Conservation (phyloP, 75 land plant species). For the Picea sitchensis region DNA sequence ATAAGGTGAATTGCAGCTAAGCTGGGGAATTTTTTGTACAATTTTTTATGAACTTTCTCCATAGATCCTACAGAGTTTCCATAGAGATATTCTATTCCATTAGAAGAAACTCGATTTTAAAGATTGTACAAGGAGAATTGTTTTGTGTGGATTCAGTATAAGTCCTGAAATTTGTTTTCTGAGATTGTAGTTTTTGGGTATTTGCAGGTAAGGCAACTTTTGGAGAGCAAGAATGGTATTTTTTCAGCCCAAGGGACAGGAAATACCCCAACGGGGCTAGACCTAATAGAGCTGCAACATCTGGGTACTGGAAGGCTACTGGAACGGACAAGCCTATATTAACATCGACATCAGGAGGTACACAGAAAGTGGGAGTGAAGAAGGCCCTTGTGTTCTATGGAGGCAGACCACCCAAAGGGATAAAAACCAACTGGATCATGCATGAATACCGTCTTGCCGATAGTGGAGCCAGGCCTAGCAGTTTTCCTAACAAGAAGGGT, state of each 20-base stretch:
- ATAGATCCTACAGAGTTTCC: too few species aligned
- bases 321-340: conserved; percentile 46
- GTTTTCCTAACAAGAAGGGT: conserved; percentile 22
- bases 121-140: too few species aligned
- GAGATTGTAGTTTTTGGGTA: too few species aligned
- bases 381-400: conserved; percentile 50
- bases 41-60: too few species aligned
- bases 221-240: conserved; percentile 50
- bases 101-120: too few species aligned
- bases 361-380: conserved; percentile 39
- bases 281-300: conserved; percentile 40
- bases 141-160: too few species aligned
- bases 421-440: conserved; percentile 54
- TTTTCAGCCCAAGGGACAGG: conserved; percentile 45
- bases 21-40: too few species aligned
- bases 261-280: conserved; percentile 50
- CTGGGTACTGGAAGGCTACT: conserved; percentile 54
- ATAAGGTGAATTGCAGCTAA: too few species aligned
- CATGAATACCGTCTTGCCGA: conserved; percentile 48
- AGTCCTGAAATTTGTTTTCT: too few species aligned
- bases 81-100: too few species aligned
- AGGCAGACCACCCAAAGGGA: conserved; percentile 44
- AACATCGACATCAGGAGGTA: conserved; percentile 23
- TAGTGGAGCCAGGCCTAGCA: conserved; percentile 15
- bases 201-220: conserved; percentile 32